A percentile compares a stretch with the other conserved stretches of the same genome.
Conservation (phyloP, 2,329 filamentous ascomycete genomes). For the Periconia digitata region DNA sequence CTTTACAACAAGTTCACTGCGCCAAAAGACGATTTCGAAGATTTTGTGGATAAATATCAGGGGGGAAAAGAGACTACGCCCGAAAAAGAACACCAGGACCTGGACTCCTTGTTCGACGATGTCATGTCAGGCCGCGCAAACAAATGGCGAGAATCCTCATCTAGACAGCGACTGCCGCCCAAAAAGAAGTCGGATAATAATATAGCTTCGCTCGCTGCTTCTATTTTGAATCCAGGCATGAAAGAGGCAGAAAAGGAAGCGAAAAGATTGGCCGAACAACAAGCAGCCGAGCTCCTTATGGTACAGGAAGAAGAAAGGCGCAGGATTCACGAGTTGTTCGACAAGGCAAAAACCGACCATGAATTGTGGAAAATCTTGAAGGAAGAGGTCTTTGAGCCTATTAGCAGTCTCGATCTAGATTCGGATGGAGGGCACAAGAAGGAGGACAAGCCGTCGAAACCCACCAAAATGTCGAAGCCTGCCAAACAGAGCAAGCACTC, state of each 20-base stretch:
- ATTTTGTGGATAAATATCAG: constrained; percentile 35
- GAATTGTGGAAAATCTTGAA: constrained; percentile 70
- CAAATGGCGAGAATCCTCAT: not conserved
- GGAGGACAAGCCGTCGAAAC: not conserved
- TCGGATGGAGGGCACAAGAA: not conserved
- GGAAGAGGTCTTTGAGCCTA: constrained; percentile 64
- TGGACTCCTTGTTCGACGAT: constrained; percentile 37
- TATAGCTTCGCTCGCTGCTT: constrained; percentile 17
- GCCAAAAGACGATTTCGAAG: constrained; percentile 18
- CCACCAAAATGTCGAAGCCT: not conserved
- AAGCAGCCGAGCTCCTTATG: constrained; percentile 16
- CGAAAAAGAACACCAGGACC: constrained; percentile 3
- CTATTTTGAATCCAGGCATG: constrained; percentile 11
- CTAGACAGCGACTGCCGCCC: not conserved
- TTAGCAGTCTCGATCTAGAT: constrained; percentile 58
- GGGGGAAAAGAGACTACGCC: constrained; percentile 25
- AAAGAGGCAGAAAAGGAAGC: constrained; percentile 11
- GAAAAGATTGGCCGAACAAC: constrained; percentile 4
- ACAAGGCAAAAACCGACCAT: constrained; percentile 59
- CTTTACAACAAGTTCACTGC: constrained; percentile 32
- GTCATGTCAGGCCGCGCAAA: constrained; percentile 19
- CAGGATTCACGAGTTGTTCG: constrained; percentile 59
- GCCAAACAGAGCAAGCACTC: too few relatives aligned
- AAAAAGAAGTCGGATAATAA: constrained; percentile 10
- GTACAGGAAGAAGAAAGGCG: constrained; percentile 46